Conservation (phyloP, 768 basidiomycete species). For the Boletus rubroflammeus region DNA sequence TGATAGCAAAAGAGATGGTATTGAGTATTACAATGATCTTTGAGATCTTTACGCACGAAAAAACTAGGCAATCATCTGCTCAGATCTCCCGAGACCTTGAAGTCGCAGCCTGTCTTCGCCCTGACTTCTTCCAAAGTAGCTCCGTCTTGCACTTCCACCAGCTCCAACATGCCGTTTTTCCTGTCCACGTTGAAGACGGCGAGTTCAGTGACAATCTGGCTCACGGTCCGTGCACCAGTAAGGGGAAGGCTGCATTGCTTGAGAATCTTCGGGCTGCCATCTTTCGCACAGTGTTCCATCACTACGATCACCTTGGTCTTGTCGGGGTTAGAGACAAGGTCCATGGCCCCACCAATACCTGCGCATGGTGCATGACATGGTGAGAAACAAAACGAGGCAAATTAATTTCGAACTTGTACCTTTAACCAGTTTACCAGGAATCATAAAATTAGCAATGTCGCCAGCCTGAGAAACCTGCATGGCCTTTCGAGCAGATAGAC, state of each 20-base stretch:
- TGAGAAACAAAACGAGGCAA: conserved; percentile 6
- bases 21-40: conserved; percentile 3
- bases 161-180: conserved; percentile 60
- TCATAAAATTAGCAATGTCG: conserved; percentile 98
- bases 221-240: conserved; percentile 85
- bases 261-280: conserved; percentile 87
- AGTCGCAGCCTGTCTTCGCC: conserved; percentile 84
- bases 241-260: conserved; percentile 78
- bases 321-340: conserved; percentile 93
- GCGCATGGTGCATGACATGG: not conserved
- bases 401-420: conserved; percentile 36
- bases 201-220: conserved; percentile 90
- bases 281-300: conserved; percentile 89
- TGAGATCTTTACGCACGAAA: not conserved
- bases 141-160: conserved; percentile 84
- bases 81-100: conserved; percentile 54
- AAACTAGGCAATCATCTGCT: conserved; percentile 36
- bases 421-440: conserved; percentile 90
- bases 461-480: conserved; percentile 94
- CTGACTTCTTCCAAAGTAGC: conserved; percentile 79
- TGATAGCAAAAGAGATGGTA: not conserved
- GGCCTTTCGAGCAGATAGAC: conserved; percentile 46
- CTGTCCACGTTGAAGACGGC: conserved; percentile 89
- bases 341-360: conserved; percentile 97
- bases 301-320: conserved; percentile 88